phyloP scores from a whole-genome alignment of 139 green algal genomes.

The Mesotaenium endlicherianum region DNA sequence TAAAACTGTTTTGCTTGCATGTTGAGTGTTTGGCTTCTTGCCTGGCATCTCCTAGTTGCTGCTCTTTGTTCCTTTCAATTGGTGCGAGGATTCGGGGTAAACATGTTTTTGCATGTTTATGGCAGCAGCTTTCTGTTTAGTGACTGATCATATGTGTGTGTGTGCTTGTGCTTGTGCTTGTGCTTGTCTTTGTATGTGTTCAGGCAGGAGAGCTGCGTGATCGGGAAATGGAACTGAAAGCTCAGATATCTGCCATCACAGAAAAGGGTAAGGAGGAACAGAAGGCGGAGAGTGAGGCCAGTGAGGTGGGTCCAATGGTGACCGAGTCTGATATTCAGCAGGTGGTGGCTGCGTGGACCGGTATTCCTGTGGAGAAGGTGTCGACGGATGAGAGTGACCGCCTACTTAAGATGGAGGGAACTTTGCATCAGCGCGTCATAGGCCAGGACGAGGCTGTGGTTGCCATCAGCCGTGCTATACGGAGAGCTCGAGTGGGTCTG shows the following conservation, averaged over 20 bases:
- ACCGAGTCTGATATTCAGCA: conserved; percentile 93
- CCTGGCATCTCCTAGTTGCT: too few relatives aligned
- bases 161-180: neutral
- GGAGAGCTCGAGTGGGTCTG: conserved; percentile 90
- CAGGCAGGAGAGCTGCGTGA: conserved; percentile 86
- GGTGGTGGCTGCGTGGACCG: conserved; percentile 85
- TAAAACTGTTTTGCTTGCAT: too few relatives aligned
- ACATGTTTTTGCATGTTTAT: too few relatives aligned
- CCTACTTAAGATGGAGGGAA: conserved; percentile 98
- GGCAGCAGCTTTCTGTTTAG: too few relatives aligned
- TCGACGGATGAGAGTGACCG: conserved; percentile 91
- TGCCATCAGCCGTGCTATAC: conserved; percentile 81
- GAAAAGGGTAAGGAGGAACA: conserved; percentile 62
- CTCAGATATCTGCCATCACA: conserved; percentile 84
- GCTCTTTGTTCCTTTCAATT: too few relatives aligned
- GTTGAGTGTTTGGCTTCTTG: too few relatives aligned
- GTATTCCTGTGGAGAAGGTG: conserved; percentile 84
- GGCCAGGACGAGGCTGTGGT: conserved; percentile 93
- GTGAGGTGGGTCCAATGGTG: conserved; percentile 68
- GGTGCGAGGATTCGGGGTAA: too few relatives aligned
- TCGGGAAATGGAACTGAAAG: conserved; percentile 96
- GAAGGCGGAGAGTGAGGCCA: conserved; percentile 81
- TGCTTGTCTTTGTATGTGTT: conserved; percentile 9
- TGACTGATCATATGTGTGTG: neutral
- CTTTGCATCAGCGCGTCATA: conserved; percentile 91